Percentiles rank a stretch among this genome's conserved stretches.
Conservation (phyloP, 2,329 filamentous ascomycete species). For the Colletotrichum spinosum region DNA sequence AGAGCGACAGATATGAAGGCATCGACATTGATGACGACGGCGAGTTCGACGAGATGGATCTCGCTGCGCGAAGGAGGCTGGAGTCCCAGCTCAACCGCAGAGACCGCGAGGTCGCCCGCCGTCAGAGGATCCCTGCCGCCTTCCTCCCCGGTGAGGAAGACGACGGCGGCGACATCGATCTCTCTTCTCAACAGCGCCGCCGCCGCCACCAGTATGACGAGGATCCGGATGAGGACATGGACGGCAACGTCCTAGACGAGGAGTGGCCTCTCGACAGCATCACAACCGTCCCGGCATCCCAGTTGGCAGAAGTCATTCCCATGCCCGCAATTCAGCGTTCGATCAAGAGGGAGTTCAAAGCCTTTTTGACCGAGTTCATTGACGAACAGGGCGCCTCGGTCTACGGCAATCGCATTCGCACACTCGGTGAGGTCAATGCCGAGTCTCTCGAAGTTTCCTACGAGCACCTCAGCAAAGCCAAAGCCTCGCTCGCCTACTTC, state of each 20-base stretch:
- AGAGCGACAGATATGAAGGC: conserved; percentile 76
- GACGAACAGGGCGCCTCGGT: conserved; percentile 91
- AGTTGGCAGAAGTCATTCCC: conserved; percentile 94
- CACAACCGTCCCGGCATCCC: conserved; percentile 92
- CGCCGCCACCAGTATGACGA: conserved; percentile 94
- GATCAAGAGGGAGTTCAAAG: conserved; percentile 96
- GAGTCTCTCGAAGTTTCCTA: conserved; percentile 97
- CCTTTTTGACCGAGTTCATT: conserved; percentile 95
- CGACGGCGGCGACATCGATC: conserved; percentile 85
- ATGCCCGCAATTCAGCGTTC: conserved; percentile 90
- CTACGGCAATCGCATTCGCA: conserved; percentile 93
- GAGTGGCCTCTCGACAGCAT: conserved; percentile 93
- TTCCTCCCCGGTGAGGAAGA: conserved; percentile 82
- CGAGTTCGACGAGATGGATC: conserved; percentile 77
- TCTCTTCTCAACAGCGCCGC: conserved; percentile 86
- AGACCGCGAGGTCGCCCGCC: conserved; percentile 77
- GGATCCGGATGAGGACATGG: conserved; percentile 91
- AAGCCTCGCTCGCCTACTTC: conserved; percentile 95
- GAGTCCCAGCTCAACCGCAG: conserved; percentile 80
- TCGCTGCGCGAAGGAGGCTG: conserved; percentile 74
- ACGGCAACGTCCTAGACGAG: conserved; percentile 93
- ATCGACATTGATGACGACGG: conserved; percentile 82
- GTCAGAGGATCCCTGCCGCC: conserved; percentile 75
- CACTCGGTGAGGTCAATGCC: conserved; percentile 95
- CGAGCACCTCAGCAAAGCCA: conserved; percentile 88